Evolutionary conservation across 108 stramenopile species (phyloP), one percentile per base, ranked within the genome.

Genomic region (Phaeodactylum tricornutum): DNA sequence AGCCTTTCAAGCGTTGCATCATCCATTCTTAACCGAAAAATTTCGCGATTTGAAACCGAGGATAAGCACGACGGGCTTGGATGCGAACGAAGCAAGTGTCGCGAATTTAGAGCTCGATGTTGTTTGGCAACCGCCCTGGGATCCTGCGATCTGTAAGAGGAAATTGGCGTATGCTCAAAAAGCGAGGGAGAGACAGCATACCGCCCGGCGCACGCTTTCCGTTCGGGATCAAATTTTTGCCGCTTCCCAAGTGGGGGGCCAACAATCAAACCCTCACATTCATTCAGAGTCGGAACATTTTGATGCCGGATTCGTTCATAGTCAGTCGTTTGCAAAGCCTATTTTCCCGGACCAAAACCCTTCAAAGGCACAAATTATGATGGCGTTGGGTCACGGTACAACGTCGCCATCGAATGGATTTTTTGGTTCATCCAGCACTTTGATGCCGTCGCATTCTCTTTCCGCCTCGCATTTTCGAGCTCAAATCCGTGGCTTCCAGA

Each of bases 101-200:
- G 62, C 65, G 17, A 78, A 79, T 40, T 61, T 51, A 12, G 28
- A 70, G 3, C 68, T 69, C 11, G 77, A 78, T 8, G 60, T 84
- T 14, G 65, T 67, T 35, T 89, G 87, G 87, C 62, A 69, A 15
- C 74, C 80, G 28, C 83, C 87, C n/a, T 80, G 69, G 66, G 82
- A 89, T 66, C 66, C 80, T 36, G 65, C 72, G 12, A 77, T 88
- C 39, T 73, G 74, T 29, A 72, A 58, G 29, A 43, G 87, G 32
- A 88, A 84, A 48, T 61, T 80, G 0, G 43, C 58, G 27, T 61
- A 52, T 38, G 67, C 67, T 24, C 62, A 70, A 46, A 81, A 79
- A 60, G 54, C 66, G 48, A 59, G 80, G 38, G 82, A 84, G 42
- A 84, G 66, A 31, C 72, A 74, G 23, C 63, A 72, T 15, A 56